Conservation (phyloP, 768 basidiomycete genomes). For the Mycena venus region DNA sequence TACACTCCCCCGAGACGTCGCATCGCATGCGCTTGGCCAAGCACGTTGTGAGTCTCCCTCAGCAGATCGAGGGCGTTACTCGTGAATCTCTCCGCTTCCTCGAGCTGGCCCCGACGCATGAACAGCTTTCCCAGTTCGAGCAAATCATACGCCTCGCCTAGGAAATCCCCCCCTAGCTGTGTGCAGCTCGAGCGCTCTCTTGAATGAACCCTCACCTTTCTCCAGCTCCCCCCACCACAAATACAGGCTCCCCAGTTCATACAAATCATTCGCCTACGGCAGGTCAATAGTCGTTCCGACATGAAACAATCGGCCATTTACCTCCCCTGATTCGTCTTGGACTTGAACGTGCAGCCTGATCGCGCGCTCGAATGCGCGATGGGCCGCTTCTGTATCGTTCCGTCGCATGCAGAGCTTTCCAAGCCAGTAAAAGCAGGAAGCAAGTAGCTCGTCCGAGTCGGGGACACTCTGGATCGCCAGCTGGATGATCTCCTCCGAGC, state of each 20-base stretch:
- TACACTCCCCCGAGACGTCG: constrained; percentile 31
- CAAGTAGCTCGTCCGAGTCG: constrained; percentile 15
- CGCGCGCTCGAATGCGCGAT: constrained; percentile 24
- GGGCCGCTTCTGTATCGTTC: constrained; percentile 27
- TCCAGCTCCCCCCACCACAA: constrained; percentile 31
- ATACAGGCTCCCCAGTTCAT: constrained; percentile 31
- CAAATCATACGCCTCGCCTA: constrained; percentile 24
- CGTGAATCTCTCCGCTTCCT: constrained; percentile 22
- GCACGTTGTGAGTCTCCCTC: constrained; percentile 9
- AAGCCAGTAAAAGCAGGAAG: constrained; percentile 33
- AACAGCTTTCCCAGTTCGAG: constrained; percentile 33
- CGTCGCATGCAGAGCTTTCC: constrained; percentile 32
- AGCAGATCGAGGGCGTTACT: constrained; percentile 21
- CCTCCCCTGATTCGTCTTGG: constrained; percentile 26
- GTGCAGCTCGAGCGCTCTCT: constrained; percentile 27
- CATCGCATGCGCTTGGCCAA: constrained; percentile 30
- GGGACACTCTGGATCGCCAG: constrained; percentile 26
- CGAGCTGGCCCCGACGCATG: constrained; percentile 28
- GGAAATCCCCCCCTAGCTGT: constrained; percentile 1
- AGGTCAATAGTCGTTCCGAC: not conserved
- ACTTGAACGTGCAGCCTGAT: constrained; percentile 22
- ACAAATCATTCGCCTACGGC: constrained; percentile 26
- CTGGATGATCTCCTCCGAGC: constrained; percentile 33
- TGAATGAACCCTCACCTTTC: constrained; percentile 24
- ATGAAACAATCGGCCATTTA: not conserved